A percentile compares a stretch with the other conserved stretches of the same genome.
These are phyloP conservation scores for Volvariella volvacea DNA, from an alignment of 1,284 basidiomycete species.

Conservation along the genomic window DNA sequence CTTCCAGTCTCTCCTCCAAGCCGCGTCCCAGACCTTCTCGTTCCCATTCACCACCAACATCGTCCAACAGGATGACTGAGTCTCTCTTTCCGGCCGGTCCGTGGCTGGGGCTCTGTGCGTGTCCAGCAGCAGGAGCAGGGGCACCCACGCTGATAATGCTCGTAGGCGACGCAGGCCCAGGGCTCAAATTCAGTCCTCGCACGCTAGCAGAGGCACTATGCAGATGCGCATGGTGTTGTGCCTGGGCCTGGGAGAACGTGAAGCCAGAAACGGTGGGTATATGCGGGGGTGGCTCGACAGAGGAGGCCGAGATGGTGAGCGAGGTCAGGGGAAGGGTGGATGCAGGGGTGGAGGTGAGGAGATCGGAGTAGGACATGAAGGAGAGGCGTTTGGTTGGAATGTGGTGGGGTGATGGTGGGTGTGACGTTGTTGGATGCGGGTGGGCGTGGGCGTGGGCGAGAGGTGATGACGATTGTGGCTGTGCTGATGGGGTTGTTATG, in stretches of 20 bases:
- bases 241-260: constrained; percentile 12
- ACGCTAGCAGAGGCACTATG: constrained; percentile 17
- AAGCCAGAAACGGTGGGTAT: constrained; percentile 50
- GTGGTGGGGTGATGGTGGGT: constrained; percentile 49
- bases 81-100: constrained; percentile 26
- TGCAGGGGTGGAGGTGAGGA: constrained; percentile 70
- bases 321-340: constrained; percentile 65
- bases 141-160: not conserved
- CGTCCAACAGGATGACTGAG: constrained; percentile 40
- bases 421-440: constrained; percentile 25
- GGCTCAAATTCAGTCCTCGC: constrained; percentile 8
- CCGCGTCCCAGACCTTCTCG: constrained; percentile 75
- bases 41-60: constrained; percentile 75
- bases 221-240: constrained; percentile 8
- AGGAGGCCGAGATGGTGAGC: constrained; percentile 53
- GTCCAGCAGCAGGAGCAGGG: not conserved
- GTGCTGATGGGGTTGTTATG: constrained; percentile 2
- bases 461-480: not conserved
- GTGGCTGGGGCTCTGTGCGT: no score
- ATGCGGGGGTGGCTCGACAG: constrained; percentile 56
- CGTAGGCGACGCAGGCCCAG: not conserved
- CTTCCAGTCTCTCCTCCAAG: constrained; percentile 72
- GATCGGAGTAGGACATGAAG: constrained; percentile 81
- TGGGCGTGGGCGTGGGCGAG: constrained; percentile 10
- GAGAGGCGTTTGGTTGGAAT: constrained; percentile 61